Evolutionary conservation across 2,329 filamentous ascomycete species (phyloP), one percentile per base, ranked within the genome.

Genomic region (Harringtonia lauricola): DNA sequence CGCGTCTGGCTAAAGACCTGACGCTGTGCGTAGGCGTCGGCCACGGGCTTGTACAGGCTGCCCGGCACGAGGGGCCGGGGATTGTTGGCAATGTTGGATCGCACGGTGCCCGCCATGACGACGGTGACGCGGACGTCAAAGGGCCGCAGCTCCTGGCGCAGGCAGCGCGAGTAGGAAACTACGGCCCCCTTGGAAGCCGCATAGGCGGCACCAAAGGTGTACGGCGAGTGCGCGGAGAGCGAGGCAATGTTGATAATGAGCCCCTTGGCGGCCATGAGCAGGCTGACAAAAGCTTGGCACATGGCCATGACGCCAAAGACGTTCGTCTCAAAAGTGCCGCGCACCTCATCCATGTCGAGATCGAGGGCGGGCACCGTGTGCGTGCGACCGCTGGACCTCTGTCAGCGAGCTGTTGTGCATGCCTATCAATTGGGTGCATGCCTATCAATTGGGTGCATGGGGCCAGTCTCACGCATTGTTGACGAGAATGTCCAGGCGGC

Each of bases 381-480:
- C 3, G 67, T 69, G 44, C 68, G 65, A 43, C 72, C 72, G 33
- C 71, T 74, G 48, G 24, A 10, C 24, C 10, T 26, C 6, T 26
- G 10, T 26, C 10, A 26, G 24, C 24, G 14, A 17, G 33, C 8
- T 17, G 15, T n/a, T 18, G 14, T 6, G 15, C 7, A 33, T 28
- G 18, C 15, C 2, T 3, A n/a, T n/a, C n/a, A n/a, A n/a, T n/a
- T n/a, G n/a, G n/a, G n/a, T n/a, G n/a, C n/a, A n/a, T n/a, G n/a
- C n/a, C n/a, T n/a, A n/a, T n/a, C n/a, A n/a, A n/a, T n/a, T n/a
- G n/a, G n/a, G n/a, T n/a, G n/a, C n/a, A n/a, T n/a, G n/a, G n/a
- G n/a, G n/a, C n/a, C n/a, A n/a, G n/a, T n/a, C 65, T 48, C 49
- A 76, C 71, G 74, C 74, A 47, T 79, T 79, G 58, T 78, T 79